Conservation (phyloP, 352 stramenopile genomes). For the Phytophthora tentaculata region DNA sequence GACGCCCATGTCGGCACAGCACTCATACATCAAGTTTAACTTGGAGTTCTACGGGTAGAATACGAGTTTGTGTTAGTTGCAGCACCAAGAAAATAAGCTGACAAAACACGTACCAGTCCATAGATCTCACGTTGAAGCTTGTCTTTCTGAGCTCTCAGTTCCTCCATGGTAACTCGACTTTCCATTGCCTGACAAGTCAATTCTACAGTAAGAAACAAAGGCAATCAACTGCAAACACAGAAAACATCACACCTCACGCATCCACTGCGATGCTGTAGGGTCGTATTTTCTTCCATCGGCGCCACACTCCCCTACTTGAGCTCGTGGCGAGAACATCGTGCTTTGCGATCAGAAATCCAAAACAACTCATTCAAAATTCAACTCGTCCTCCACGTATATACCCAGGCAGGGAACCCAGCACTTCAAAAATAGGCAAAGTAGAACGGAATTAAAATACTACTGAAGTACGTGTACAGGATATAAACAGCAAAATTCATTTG, state of each 20-base stretch:
- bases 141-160: slow-evolving; percentile 61
- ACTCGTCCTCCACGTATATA: slow-evolving; percentile 31
- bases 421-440: slow-evolving; percentile 31
- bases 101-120: slow-evolving; percentile 41
- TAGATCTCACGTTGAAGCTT: slow-evolving; percentile 69
- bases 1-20: slow-evolving; percentile 56
- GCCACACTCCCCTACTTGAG: slow-evolving; percentile 30
- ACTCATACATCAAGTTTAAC: slow-evolving; percentile 68
- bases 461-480: too few relatives aligned
- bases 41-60: slow-evolving; percentile 52
- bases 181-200: slow-evolving; percentile 49
- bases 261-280: slow-evolving; percentile 59
- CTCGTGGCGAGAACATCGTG: slow-evolving; percentile 44
- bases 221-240: not conserved
- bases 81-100: not conserved
- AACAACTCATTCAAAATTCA: slow-evolving; percentile 20
- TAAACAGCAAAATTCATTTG: not conserved
- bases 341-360: slow-evolving; percentile 17
- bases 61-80: not conserved
- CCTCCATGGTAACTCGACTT: slow-evolving; percentile 54
- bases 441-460: not conserved
- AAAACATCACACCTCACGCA: slow-evolving; percentile 53
- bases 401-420: too few relatives aligned
- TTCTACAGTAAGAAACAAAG: slow-evolving; percentile 1
- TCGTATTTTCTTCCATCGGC: slow-evolving; percentile 58